phyloP scores from a whole-genome alignment of 768 basidiomycete species.

The Aureoboletus auriporus region DNA sequence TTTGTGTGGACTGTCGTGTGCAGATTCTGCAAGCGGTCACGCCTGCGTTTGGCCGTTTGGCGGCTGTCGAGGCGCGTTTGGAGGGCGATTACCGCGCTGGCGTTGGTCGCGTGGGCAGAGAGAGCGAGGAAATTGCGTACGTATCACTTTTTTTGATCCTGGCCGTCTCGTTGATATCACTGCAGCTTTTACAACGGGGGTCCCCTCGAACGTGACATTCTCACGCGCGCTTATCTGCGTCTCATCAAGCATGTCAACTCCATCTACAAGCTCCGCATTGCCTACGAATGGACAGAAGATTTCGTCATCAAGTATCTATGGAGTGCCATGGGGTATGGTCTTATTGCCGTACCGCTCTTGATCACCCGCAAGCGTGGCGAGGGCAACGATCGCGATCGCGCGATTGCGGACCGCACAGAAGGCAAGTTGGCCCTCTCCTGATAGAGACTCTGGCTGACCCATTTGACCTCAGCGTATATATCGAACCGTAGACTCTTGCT shows the following conservation, averaged over 20 bases:
- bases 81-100: conserved; percentile 91
- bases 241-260: conserved; percentile 88
- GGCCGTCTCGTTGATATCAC: not conserved
- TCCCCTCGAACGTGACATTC: conserved; percentile 72
- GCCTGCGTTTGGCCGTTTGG: conserved; percentile 88
- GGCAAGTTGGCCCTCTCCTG: conserved; percentile 27
- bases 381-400: conserved; percentile 21
- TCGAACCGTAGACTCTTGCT: conserved; percentile 88
- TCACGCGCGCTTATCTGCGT: conserved; percentile 70
- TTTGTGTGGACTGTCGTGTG: not conserved
- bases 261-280: conserved; percentile 91
- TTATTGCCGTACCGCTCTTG: conserved; percentile 89
- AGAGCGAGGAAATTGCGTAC: conserved; percentile 90
- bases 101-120: conserved; percentile 79
- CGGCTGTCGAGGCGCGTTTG: conserved; percentile 80
- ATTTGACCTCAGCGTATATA: conserved; percentile 62
- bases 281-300: conserved; percentile 95
- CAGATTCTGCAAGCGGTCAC: conserved; percentile 78
- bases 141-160: conserved; percentile 27
- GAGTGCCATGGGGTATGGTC: conserved; percentile 87
- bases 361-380: conserved; percentile 47
- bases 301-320: conserved; percentile 95
- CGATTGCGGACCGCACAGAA: conserved; percentile 49
- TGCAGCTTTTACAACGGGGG: conserved; percentile 90
- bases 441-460: not conserved